Evolutionary conservation across 148 eudicot genomes (phyloP), one percentile per base, ranked within the genome.

Genomic region (Suaeda aralocaspica): DNA sequence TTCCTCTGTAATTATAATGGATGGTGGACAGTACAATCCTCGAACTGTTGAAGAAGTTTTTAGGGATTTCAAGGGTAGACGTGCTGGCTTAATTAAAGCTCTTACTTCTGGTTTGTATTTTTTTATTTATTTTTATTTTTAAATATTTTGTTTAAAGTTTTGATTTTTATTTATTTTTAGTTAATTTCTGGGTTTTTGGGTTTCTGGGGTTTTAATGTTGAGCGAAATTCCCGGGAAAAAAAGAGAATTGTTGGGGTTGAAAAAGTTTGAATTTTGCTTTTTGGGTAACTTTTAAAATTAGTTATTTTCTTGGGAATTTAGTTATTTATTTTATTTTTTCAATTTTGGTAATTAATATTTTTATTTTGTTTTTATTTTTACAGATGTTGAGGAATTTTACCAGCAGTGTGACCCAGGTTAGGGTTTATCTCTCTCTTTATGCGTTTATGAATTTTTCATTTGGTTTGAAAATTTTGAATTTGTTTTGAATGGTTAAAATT

Each of bases 21-120:
- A 86, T 44, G 85, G 75, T 45, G 82, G 73, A n/a, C 74, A 62
- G 69, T 74, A 79, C 55, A 86, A 81, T 70, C 87, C 87, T 21
- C 74, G 87, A 6, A 83, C 89, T 3, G 89, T 86, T 2, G 89
- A 86, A 72, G 85, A 86, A 46, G 87, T 86, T 48, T 86, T 86
- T 59, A 86, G 81, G 85, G 89, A 86, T 73, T 83, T 86, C 67
- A 86, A 81, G 73, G 87, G 85, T 31, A 82, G 89, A 19, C 76
- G 85, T 49, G 74, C 87, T 65, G 89, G 75, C 25, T 70, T 86
- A 46, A 72, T 86, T 49, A 86, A 81, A 65, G 89, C 89, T 76
- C 89, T 86, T 57, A 83, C 89, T 57, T 28, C 70, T 2, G 89
- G 87, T 86, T 50, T 15, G n/a, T 33, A 29, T 25, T 9, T 28